phyloP scores from a whole-genome alignment of 2,329 filamentous ascomycete species.

The Xylariaceae sp. region DNA sequence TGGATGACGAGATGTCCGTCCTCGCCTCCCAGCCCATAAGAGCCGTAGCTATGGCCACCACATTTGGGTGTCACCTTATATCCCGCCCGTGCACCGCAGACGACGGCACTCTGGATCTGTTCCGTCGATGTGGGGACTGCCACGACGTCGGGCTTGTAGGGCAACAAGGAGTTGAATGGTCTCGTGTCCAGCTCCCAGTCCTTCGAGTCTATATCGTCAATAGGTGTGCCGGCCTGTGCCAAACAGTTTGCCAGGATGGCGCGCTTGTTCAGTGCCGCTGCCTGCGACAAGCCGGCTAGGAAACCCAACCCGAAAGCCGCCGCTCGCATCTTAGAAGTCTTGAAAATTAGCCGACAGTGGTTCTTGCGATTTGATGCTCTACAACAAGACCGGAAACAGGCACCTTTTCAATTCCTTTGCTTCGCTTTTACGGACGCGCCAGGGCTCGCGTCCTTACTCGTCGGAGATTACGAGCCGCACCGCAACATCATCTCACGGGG shows the following conservation, averaged over 20 bases:
- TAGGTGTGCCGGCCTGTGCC: constrained; percentile 16
- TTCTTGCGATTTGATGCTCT: not conserved
- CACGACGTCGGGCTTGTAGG: constrained; percentile 35
- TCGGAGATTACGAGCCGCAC: constrained; percentile 11
- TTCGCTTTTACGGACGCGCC: constrained; percentile 11
- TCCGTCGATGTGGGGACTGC: constrained; percentile 37
- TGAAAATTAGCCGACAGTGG: not conserved
- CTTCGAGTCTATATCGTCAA: constrained; percentile 25
- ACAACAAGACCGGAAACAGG: constrained; percentile 1
- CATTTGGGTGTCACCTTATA: constrained; percentile 41
- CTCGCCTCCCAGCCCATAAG: constrained; percentile 39
- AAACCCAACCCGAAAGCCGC: constrained; percentile 22
- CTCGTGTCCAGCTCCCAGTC: constrained; percentile 27
- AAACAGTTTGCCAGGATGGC: constrained; percentile 28
- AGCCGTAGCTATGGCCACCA: constrained; percentile 46
- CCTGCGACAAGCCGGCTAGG: constrained; percentile 19
- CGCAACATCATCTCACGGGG: constrained; percentile 24
- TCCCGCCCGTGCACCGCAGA: constrained; percentile 36
- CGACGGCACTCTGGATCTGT: constrained; percentile 39
- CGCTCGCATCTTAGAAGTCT: constrained; percentile 19
- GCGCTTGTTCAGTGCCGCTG: constrained; percentile 23
- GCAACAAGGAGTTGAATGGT: constrained; percentile 27
- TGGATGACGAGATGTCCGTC: constrained; percentile 42
- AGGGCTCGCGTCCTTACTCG: constrained; percentile 8
- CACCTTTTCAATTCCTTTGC: constrained; percentile 11